These are phyloP conservation scores for Microdochium bolleyi DNA, from an alignment of 2,329 filamentous ascomycete species.

Conservation along the genomic window DNA sequence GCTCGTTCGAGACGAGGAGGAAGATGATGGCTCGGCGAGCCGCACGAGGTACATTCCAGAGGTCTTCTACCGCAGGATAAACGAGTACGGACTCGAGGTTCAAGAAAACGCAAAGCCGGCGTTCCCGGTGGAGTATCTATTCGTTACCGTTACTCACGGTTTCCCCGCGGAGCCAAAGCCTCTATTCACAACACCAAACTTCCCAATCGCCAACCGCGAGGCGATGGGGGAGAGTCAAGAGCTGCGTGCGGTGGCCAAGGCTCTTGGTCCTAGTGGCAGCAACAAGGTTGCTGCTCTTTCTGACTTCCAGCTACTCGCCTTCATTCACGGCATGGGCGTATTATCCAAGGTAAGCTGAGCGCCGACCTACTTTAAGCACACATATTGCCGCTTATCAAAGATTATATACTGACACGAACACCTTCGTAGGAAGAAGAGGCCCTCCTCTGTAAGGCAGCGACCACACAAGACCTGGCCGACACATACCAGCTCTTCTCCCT, in stretches of 20 bases:
- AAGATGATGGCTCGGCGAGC: conserved; percentile 62
- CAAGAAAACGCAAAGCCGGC: conserved; percentile 95
- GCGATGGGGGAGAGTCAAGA: conserved; percentile 82
- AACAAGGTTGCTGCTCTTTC: conserved; percentile 62
- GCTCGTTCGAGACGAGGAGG: conserved; percentile 88
- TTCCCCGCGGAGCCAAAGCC: conserved; percentile 79
- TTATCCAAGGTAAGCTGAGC: conserved; percentile 66
- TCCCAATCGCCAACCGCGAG: conserved; percentile 89
- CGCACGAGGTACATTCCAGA: conserved; percentile 88
- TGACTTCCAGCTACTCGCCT: conserved; percentile 92
- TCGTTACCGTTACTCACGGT: conserved; percentile 92
- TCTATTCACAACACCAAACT: conserved; percentile 64
- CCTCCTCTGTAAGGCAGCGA: conserved; percentile 78
- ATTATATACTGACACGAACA: conserved; percentile 7
- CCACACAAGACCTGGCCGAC: conserved; percentile 71
- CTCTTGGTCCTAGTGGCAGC: conserved; percentile 54
- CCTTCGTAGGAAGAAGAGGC: conserved; percentile 71
- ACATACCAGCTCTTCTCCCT: conserved; percentile 78
- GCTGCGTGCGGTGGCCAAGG: conserved; percentile 56
- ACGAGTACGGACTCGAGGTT: conserved; percentile 93
- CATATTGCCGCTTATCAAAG: conserved; percentile 1
- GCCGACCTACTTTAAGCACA: not conserved
- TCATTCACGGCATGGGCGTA: conserved; percentile 71
- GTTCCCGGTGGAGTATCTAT: conserved; percentile 93
- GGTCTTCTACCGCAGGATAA: conserved; percentile 91